Evolutionary conservation across 257 asterid genomes (phyloP), one percentile per base, ranked within the genome.

Genomic region (Orobanche coerulescens): DNA sequence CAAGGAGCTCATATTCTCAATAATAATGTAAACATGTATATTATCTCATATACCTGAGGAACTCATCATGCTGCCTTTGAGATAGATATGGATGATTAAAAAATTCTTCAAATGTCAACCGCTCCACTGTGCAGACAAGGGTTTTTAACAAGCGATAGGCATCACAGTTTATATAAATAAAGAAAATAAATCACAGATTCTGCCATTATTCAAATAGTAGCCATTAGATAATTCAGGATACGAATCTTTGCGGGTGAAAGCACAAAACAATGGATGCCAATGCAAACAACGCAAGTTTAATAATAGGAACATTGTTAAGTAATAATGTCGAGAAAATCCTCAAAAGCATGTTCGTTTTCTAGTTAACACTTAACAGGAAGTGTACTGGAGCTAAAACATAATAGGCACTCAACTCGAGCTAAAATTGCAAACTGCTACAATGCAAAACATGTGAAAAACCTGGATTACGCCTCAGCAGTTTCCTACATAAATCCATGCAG

Each of bases 81-180:
- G 88, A 79, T 60, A 90, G 85, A 79, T 78, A 90, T 51, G 94
- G 86, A 76, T 90, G 97, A 82, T 85, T 80, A 73, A 90, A 90
- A 68, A 90, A 87, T 73, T 90, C 97, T 66, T 84, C 95, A 79
- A 84, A 90, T 15, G 95, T 84, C 88, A 90, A 71, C 36, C 95
- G 77, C 79, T 83, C 93, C 80, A 87, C 97, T 90, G 86, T 20
- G 33, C 47, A 67, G 14, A 46, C 8, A 55, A 34, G 61, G 33
- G 40, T 46, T 36, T n/a, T 31, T 57, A 40, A 42, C 65, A 67
- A 64, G 58, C 47, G 19, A 44, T 36, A 58, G 34, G 28, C 48
- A 25, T 24, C 11, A 26, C 2, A 53, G 37, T 51, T 42, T 40
- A 52, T 40, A 55, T 42, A 70, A 40, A 48, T 18, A 25, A 46